phyloP scores from a whole-genome alignment of 305 asterid species.

The Plantago lanceolata region DNA sequence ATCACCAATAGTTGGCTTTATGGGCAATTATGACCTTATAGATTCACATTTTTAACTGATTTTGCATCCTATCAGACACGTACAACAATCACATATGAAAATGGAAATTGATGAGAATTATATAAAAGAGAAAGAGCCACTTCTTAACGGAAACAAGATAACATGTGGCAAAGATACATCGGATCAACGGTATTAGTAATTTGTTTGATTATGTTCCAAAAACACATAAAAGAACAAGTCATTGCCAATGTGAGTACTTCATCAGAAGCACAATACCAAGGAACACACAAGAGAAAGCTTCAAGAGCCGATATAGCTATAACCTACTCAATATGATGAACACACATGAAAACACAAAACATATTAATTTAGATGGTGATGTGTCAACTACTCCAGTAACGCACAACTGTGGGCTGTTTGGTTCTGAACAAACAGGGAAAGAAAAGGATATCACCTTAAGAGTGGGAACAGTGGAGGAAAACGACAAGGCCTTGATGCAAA shows the following conservation, averaged over 20 bases:
- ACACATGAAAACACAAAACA: conserved; percentile 1
- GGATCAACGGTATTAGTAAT: not conserved
- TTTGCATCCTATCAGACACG: not conserved
- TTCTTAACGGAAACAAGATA: not conserved
- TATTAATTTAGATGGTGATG: conserved; percentile 18
- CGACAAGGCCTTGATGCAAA: conserved; percentile 66
- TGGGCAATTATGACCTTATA: too few species aligned
- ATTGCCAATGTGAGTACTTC: conserved; percentile 13
- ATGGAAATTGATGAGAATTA: not conserved
- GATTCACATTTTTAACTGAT: not conserved
- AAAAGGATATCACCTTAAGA: conserved; percentile 47
- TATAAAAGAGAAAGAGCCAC: not conserved
- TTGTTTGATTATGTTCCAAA: not conserved
- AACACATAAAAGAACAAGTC: conserved; percentile 13
- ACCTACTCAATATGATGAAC: conserved; percentile 17
- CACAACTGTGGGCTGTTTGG: conserved; percentile 13
- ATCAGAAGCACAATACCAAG: conserved; percentile 19
- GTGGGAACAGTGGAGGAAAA: conserved; percentile 48
- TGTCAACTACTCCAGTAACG: not conserved
- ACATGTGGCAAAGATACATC: not conserved
- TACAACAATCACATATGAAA: not conserved
- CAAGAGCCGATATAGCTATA: conserved; percentile 5
- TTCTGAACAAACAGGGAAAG: conserved; percentile 9
- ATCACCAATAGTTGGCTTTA: not conserved
- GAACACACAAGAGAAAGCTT: conserved; percentile 9